These are phyloP conservation scores for Babesia gibsoni DNA, from an alignment of 169 alveolate genomes.

Conservation along the genomic window DNA sequence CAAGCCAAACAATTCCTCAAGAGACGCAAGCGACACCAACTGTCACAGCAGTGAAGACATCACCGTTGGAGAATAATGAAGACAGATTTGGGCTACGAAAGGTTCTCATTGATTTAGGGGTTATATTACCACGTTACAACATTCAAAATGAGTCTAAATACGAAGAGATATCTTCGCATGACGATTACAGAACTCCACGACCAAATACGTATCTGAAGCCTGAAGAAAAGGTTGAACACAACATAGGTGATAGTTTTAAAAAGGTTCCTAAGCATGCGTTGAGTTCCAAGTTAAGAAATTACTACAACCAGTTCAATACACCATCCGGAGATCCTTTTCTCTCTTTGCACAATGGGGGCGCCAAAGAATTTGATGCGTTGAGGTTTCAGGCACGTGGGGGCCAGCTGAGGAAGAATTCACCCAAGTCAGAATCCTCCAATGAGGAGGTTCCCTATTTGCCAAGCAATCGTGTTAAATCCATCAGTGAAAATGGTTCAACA, in stretches of 20 bases:
- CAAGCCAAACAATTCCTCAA: not conserved
- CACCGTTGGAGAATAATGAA: slow-evolving; percentile 1
- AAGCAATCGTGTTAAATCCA: not conserved
- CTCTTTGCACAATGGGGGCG: slow-evolving; percentile 51
- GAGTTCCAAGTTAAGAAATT: not conserved
- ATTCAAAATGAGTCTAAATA: not conserved
- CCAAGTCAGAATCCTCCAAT: not conserved
- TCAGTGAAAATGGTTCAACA: not conserved
- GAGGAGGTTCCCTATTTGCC: slow-evolving; percentile 22
- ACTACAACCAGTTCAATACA: not conserved
- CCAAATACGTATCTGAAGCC: not conserved
- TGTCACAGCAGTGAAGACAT: not conserved
- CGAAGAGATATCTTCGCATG: not conserved
- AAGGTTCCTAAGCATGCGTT: not conserved
- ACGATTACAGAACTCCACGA: too few relatives aligned
- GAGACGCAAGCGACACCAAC: not conserved
- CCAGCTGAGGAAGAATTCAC: slow-evolving; percentile 5
- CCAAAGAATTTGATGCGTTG: slow-evolving; percentile 28
- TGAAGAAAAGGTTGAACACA: slow-evolving; percentile 1
- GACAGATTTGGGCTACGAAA: slow-evolving; percentile 58
- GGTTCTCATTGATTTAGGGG: slow-evolving; percentile 54
- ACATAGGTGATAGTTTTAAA: not conserved
- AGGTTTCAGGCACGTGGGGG: slow-evolving; percentile 32
- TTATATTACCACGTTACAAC: slow-evolving; percentile 40
- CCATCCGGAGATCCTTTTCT: slow-evolving; percentile 6